A percentile compares a stretch with the other conserved stretches of the same genome.
These are phyloP conservation scores for Penicillium sp. DNA, from an alignment of 2,329 filamentous ascomycete species.

Conservation along the genomic window DNA sequence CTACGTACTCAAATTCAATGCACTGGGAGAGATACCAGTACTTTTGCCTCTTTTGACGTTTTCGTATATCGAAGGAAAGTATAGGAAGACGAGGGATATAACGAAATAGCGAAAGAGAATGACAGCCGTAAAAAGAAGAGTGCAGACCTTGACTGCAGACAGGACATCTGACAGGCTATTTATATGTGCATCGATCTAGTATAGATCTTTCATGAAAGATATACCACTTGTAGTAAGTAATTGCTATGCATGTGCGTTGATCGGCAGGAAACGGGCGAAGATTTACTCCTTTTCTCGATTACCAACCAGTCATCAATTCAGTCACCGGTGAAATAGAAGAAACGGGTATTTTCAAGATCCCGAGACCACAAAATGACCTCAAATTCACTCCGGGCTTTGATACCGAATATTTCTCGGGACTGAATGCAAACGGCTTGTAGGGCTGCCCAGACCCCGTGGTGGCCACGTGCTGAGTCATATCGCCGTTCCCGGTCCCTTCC, in stretches of 20 bases:
- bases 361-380: not conserved
- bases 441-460: too few relatives aligned
- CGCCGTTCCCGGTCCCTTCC: slow-evolving; percentile 17
- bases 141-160: too few relatives aligned
- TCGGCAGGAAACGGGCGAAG: not conserved
- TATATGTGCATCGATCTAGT: not conserved
- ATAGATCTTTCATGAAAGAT: not conserved
- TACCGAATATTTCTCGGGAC: slow-evolving; percentile 13
- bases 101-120: too few relatives aligned
- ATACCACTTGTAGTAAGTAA: not conserved
- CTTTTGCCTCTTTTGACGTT: not conserved
- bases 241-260: not conserved
- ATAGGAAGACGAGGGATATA: not conserved
- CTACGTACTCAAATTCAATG: too few relatives aligned
- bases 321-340: not conserved
- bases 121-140: too few relatives aligned
- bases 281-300: not conserved
- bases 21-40: not conserved
- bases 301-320: not conserved
- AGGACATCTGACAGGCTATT: too few relatives aligned
- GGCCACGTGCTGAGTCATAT: slow-evolving; percentile 4
- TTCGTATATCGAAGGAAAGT: not conserved
- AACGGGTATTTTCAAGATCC: not conserved
- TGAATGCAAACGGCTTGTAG: slow-evolving; percentile 3
- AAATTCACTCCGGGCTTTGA: slow-evolving; percentile 3